phyloP scores from a whole-genome alignment of 1,284 basidiomycete genomes.

The Golubevia pallescens region DNA sequence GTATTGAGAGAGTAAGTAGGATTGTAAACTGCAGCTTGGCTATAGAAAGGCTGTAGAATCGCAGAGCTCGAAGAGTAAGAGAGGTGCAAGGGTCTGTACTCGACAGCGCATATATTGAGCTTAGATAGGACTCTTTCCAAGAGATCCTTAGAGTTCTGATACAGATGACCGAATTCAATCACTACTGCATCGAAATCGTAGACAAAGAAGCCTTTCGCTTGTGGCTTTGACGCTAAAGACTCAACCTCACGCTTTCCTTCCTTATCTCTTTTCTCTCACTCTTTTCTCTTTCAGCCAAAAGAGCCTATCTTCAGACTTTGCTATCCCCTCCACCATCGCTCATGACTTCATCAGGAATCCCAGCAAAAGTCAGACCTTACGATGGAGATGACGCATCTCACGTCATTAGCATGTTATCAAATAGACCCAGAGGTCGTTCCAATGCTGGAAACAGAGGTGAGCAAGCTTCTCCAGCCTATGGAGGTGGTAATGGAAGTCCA shows the following conservation, averaged over 20 bases:
- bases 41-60: no score
- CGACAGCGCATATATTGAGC: no score
- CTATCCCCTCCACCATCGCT: slow-evolving; percentile 46
- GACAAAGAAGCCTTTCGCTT: no score
- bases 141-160: no score
- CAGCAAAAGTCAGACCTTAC: slow-evolving; percentile 48
- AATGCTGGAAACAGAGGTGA: slow-evolving; percentile 27
- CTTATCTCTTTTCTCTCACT: not conserved
- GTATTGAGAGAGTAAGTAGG: no score
- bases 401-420: slow-evolving; percentile 39
- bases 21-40: no score
- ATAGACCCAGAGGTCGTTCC: slow-evolving; percentile 43
- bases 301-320: slow-evolving; percentile 53
- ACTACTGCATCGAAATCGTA: no score
- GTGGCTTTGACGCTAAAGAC: not conserved
- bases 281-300: slow-evolving; percentile 32
- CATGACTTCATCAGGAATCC: slow-evolving; percentile 40
- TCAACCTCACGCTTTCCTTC: not conserved
- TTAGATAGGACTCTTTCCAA: no score
- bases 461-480: slow-evolving; percentile 22
- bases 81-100: no score
- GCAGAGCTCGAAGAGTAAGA: no score
- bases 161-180: no score
- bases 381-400: slow-evolving; percentile 46
- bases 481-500: slow-evolving; percentile 5